Evolutionary conservation across 169 alveolate genomes (phyloP).

Genomic region (Cyclospora cayetanensis): DNA sequence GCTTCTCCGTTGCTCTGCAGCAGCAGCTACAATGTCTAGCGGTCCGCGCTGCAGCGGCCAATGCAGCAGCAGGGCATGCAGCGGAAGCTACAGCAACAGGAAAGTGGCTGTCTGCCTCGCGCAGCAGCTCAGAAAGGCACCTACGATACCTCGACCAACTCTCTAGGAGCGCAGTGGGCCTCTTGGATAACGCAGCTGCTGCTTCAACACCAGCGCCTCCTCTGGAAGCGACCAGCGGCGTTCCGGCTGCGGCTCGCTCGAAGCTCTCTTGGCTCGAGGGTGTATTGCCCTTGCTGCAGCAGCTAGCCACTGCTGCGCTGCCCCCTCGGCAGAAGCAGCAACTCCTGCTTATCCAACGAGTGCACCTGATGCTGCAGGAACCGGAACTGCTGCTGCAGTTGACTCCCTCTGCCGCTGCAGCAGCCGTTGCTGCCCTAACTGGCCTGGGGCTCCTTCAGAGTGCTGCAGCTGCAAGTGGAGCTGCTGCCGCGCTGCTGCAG

Average conservation of each 20-base stretch:
- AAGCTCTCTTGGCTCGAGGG: not conserved
- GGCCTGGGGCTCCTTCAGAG: not conserved
- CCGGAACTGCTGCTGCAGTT: too few relatives aligned
- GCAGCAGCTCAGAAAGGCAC: not conserved
- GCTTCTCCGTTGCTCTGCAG: not conserved
- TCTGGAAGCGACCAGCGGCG: not conserved
- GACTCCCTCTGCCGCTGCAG: too few relatives aligned
- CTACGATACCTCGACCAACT: not conserved
- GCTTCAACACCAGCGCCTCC: not conserved
- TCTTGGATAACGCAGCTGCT: not conserved
- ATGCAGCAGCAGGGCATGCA: not conserved
- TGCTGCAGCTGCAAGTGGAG: not conserved
- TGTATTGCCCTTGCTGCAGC: not conserved
- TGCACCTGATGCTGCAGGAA: not conserved
- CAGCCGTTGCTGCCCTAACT: not conserved
- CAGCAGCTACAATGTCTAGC: not conserved
- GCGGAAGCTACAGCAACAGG: not conserved
- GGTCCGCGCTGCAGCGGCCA: not conserved
- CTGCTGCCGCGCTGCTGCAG: not conserved
- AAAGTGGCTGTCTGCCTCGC: not conserved
- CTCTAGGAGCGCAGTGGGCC: not conserved
- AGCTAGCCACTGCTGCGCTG: not conserved
- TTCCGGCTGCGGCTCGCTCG: not conserved
- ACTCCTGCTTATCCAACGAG: not conserved
- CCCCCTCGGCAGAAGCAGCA: not conserved